phyloP scores from a whole-genome alignment of 1,284 basidiomycete species.

The Cutaneotrichosporon sp. region DNA sequence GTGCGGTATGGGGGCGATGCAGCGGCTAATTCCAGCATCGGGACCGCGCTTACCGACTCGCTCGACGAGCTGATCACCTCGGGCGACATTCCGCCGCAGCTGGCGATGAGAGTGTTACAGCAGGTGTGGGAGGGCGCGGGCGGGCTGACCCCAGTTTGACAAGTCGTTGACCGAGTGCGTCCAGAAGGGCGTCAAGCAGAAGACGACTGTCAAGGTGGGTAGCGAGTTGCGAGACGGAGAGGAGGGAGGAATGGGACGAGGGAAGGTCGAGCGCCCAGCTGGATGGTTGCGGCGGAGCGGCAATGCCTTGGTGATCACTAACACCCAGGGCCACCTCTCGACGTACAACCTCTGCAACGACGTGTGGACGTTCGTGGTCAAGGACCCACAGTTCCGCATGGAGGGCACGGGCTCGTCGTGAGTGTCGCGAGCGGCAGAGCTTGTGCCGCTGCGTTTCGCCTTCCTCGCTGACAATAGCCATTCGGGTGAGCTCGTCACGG shows the following conservation, averaged over 20 bases:
- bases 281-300: neutral
- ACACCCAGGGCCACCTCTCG: constrained; percentile 73
- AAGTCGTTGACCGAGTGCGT: constrained; percentile 88
- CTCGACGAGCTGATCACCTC: constrained; percentile 97
- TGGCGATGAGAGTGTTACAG: constrained; percentile 95
- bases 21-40: constrained; percentile 65
- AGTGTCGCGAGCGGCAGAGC: constrained; percentile 15
- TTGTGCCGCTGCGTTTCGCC: neutral
- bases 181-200: constrained; percentile 86
- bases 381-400: constrained; percentile 90
- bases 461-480: constrained; percentile 15
- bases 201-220: constrained; percentile 82
- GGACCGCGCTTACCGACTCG: constrained; percentile 97
- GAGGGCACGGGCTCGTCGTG: constrained; percentile 65
- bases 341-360: constrained; percentile 95
- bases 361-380: constrained; percentile 95
- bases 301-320: constrained; percentile 7
- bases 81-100: constrained; percentile 93
- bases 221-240: no score
- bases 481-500: constrained; percentile 58
- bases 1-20: constrained; percentile 19
- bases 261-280: neutral
- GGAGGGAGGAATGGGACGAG: neutral
- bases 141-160: constrained; percentile 70
- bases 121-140: constrained; percentile 62